Evolutionary conservation across 139 green algal species (phyloP), one percentile per base, ranked within the genome.

Genomic region (Closterium sp.): DNA sequence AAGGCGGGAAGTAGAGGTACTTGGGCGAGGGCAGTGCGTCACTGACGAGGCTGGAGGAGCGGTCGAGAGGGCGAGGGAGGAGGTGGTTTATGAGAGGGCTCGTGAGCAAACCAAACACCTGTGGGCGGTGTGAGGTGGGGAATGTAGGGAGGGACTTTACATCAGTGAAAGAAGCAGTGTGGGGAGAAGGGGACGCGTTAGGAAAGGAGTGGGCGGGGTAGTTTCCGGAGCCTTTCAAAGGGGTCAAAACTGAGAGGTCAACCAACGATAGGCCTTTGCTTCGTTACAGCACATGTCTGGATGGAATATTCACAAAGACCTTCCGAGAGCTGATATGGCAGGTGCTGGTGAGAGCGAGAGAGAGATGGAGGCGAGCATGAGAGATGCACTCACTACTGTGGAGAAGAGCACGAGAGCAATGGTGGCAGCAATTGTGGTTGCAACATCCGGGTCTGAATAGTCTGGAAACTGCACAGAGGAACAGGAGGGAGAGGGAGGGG

Each of bases 341-440:
- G 2, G 88, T 79, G 88, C 19, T 3, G 86, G 88, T 29, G 22
- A 28, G 19, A 50, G 88, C 17, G 88, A 50, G 88, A 88, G 88
- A 79, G 88, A 38, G 1, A 30, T 87, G 28, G 10, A 29, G 85
- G 28, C 17, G 28, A 87, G 6, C 32, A 17, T 24, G 32, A 19
- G 28, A 27, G 38, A 50, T 50, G 38, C 38, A 50, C 88, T 29
- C 27, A 94, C 92, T 9, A 92, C 9, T 19, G 89, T 93, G 31
- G 89, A 89, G 92, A 94, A 94, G 89, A 94, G 92, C 11, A 94
- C 92, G 9, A 94, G 89, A n/a, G 89, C 89, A 9, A 94, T 89
- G 29, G 91, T 94, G 88, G 88, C 42, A 17, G 70, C 30, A 17
- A 94, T 94, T 31, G 29, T 86, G 31, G n/a, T 94, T 11, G 29